Evolutionary conservation across 139 green algal genomes (phyloP).

Genomic region (Chlorella sp.): DNA sequence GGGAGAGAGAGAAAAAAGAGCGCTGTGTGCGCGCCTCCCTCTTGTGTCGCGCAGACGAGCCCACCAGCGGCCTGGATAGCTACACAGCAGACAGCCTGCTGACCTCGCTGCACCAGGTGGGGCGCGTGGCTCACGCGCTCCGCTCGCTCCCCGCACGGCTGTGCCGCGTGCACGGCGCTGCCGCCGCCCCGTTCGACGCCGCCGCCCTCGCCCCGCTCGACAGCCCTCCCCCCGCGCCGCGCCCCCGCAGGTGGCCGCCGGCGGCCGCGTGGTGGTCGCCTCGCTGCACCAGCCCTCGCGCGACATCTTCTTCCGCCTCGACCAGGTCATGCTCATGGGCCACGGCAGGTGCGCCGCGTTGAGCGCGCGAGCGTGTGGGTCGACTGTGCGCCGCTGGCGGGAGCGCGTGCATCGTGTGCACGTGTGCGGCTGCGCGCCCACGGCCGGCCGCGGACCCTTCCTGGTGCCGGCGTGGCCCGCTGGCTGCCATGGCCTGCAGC

Average conservation of each 20-base stretch:
- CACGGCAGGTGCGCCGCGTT: too few species aligned
- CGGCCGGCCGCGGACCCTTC: too few species aligned
- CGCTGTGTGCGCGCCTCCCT: too few species aligned
- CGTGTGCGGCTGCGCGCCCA: too few species aligned
- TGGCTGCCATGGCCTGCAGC: too few species aligned
- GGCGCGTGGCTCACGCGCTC: background rate
- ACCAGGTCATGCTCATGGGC: conserved; percentile 72
- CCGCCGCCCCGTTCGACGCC: too few species aligned
- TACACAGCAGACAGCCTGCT: conserved; percentile 73
- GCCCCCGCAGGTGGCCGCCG: conserved; percentile 36
- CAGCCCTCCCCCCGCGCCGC: background rate
- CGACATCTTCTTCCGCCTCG: conserved; percentile 64
- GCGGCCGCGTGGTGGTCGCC: conserved; percentile 66
- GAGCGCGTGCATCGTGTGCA: too few species aligned
- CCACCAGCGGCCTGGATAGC: conserved; percentile 72
- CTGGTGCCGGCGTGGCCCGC: too few species aligned
- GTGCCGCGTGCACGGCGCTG: background rate
- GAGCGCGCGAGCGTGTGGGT: too few species aligned
- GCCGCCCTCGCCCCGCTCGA: background rate
- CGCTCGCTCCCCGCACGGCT: background rate
- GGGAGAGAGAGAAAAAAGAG: too few species aligned
- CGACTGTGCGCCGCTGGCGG: too few species aligned
- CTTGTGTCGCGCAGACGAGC: too few species aligned
- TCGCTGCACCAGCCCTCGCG: conserved; percentile 80
- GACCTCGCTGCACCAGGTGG: conserved; percentile 41